phyloP scores from a whole-genome alignment of 371 early-diverging fungal species.

The Mucor indicus region DNA sequence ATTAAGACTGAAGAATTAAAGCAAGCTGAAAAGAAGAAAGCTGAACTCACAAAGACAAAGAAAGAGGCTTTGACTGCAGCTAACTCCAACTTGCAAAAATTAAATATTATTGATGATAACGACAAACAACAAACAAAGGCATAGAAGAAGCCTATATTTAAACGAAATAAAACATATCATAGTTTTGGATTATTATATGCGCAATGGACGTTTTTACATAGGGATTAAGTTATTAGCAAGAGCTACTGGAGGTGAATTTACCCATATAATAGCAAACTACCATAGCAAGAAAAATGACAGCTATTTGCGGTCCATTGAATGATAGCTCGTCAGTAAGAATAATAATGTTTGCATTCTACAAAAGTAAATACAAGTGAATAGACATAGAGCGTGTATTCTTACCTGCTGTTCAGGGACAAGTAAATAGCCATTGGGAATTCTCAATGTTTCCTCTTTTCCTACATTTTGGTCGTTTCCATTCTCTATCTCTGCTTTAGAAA shows the following conservation, averaged over 20 bases:
- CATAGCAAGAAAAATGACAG: constrained; percentile 47
- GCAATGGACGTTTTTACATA: too few species aligned
- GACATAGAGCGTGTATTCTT: background rate
- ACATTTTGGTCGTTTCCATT: background rate
- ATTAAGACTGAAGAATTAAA: constrained; percentile 60
- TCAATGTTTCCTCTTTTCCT: background rate
- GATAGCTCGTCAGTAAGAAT: constrained; percentile 47
- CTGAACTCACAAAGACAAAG: constrained; percentile 42
- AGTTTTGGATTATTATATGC: too few species aligned
- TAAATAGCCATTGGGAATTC: constrained; percentile 45
- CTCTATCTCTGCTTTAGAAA: background rate
- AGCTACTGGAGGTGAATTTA: constrained; percentile 37
- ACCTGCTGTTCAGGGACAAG: constrained; percentile 47
- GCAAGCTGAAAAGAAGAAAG: constrained; percentile 54
- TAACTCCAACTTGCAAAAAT: constrained; percentile 53
- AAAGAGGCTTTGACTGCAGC: constrained; percentile 55
- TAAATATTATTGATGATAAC: constrained; percentile 53
- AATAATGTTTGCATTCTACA: constrained; percentile 38
- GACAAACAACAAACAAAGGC: too few species aligned
- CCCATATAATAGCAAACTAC: constrained; percentile 51
- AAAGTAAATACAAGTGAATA: background rate
- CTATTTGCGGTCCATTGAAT: constrained; percentile 51
- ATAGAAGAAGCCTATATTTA: too few species aligned
- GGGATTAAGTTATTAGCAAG: too few species aligned
- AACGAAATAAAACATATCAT: too few species aligned